Base-by-base conservation (phyloP, 352 stramenopile species). In the Phytopythium mirpurense region DNA sequence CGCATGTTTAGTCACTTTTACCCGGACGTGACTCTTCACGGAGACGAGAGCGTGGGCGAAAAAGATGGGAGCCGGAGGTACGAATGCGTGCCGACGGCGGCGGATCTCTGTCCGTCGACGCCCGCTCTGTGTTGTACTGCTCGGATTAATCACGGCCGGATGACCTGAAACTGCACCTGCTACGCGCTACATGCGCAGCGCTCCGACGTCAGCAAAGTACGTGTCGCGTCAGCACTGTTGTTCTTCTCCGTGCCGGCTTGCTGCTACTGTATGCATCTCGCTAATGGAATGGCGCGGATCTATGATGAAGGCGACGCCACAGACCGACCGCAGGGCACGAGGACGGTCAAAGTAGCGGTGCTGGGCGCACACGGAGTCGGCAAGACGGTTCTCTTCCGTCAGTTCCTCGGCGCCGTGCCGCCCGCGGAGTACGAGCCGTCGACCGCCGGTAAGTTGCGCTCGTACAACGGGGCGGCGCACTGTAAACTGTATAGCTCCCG, bases 351-450 rank as follows among this genome's bases (percentile, higher is more conserved):
- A 54, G 55, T 88, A 18, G 54, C 82, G 42, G 8, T 88, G 23
- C 52, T 84, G 1, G 77, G 77, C 3, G 60, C 61, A 2, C 57
- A 52, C 0, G 62, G 48, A 0, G 77, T 74, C 24, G 77, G 77
- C 15, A 88, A 86, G 54, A 84, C 77, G 12, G 60, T 60, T 50
- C 62, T 88, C 5, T 86, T 86, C 53, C 65, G 61, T 6, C 68
- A 72, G 19, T 73, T 82, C 46, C 54, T 86, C 31, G 68, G 74
- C 5, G 52, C 65, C 12, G 15, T 34, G 19, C 44, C 63, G 11
- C 31, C 63, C 1, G 10, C 0, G 0, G 62, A 74, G 21, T 67
- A 74, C 40, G 42, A 26, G 8, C 47, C 68, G 31, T 79, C 77
- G 6, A 72, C 72, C 7, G 57, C 68, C 19, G 74, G 71, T 85